Conservation (phyloP, 1,284 basidiomycete species). For the Papiliotrema fonsecae region DNA sequence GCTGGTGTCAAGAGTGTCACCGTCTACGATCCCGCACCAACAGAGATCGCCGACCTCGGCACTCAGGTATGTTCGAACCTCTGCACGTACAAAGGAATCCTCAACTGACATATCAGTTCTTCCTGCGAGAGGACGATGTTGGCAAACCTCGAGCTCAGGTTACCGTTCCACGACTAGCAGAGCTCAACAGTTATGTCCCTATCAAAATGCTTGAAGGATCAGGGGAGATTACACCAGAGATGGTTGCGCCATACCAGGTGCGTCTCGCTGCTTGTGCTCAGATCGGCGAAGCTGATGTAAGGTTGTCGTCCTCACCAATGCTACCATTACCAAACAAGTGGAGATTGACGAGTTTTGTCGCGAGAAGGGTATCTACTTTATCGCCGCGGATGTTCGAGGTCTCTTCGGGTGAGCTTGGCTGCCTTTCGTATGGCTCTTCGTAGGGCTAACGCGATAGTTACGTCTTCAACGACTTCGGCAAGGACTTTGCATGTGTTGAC, state of each 20-base stretch:
- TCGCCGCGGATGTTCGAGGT: constrained; percentile 86
- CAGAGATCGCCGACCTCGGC: constrained; percentile 81
- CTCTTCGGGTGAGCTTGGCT: constrained; percentile 73
- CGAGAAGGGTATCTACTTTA: constrained; percentile 81
- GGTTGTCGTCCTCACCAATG: constrained; percentile 82
- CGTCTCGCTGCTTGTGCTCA: constrained; percentile 22
- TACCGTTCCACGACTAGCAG: constrained; percentile 82
- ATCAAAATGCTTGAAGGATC: constrained; percentile 71
- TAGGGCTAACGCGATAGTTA: constrained; percentile 54
- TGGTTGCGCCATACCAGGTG: constrained; percentile 83
- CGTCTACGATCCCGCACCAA: constrained; percentile 87
- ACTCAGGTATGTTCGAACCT: constrained; percentile 66
- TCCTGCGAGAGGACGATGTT: constrained; percentile 81
- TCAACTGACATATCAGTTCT: constrained; percentile 79
- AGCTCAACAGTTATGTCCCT: constrained; percentile 95
- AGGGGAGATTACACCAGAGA: constrained; percentile 70
- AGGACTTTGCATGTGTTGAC: constrained; percentile 91
- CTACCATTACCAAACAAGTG: constrained; percentile 72
- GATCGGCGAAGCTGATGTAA: constrained; percentile 1
- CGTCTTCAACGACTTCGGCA: constrained; percentile 95
- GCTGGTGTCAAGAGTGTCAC: constrained; percentile 99
- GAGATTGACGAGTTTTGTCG: constrained; percentile 96
- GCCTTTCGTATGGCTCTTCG: not conserved
- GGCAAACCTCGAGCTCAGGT: constrained; percentile 83
- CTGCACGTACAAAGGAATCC: not conserved